Conservation (phyloP, 805 yeast species). For the Candida boidinii region DNA sequence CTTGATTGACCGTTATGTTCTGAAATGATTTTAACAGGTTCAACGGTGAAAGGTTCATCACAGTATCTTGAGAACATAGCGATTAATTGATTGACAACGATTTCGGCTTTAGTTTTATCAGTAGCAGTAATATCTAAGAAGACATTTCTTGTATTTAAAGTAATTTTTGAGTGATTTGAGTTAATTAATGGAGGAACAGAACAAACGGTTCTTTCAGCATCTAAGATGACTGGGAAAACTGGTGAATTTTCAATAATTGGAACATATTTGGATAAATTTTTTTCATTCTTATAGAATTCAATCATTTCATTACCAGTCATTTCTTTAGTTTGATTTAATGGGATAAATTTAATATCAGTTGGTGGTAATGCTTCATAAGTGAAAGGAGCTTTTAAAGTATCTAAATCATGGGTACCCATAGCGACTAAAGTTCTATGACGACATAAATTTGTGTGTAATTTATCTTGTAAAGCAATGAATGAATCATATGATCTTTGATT, state of each 20-base stretch:
- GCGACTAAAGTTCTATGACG: conserved; percentile 97
- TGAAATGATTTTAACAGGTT: conserved; percentile 81
- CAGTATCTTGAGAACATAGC: conserved; percentile 95
- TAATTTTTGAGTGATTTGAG: conserved; percentile 82
- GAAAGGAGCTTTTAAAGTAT: conserved; percentile 72
- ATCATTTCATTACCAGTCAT: conserved; percentile 73
- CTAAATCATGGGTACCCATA: conserved; percentile 95
- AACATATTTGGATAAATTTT: conserved; percentile 80
- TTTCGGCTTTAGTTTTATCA: conserved; percentile 87
- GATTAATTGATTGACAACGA: conserved; percentile 85
- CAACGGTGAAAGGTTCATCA: conserved; percentile 72
- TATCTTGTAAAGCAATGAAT: conserved; percentile 92
- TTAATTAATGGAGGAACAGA: conserved; percentile 97
- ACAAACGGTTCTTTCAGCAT: conserved; percentile 65
- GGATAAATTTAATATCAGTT: conserved; percentile 62
- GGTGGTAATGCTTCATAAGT: conserved; percentile 82
- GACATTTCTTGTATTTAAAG: conserved; percentile 76
- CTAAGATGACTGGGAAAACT: conserved; percentile 84
- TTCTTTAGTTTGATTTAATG: conserved; percentile 60
- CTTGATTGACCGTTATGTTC: conserved; percentile 73
- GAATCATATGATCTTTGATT: conserved; percentile 85
- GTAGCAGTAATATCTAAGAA: conserved; percentile 94
- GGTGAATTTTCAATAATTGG: conserved; percentile 85
- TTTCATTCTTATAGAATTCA: conserved; percentile 87
- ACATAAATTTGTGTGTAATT: conserved; percentile 88